Base-by-base conservation (phyloP, 2,329 filamentous ascomycete genomes). In the Aspergillus brunneoviolaceus region DNA sequence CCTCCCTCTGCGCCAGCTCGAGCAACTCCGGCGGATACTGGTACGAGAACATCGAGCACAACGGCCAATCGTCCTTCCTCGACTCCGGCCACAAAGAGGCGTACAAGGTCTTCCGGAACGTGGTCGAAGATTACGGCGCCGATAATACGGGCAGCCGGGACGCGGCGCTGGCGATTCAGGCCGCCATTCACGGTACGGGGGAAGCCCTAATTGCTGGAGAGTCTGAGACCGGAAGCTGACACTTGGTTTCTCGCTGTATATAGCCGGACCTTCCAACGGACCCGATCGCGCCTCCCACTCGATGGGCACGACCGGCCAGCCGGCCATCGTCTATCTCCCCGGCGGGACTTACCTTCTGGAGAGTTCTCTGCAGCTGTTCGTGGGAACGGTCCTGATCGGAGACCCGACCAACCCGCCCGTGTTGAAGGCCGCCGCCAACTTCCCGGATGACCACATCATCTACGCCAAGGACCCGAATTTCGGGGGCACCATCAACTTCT, bases 381-480 rank as follows among this genome's bases (percentile, higher is more conserved):
- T 74, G 10, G 73, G 72, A 21, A 78, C 76, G 0, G 70, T 78
- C 5, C 59, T 79, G 5, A 67, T 77, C 31, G 76, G 76, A 29
- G 73, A 78, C 58, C 74, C 76, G 2, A 69, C 69, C n/a, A 70
- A 78, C 50, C 72, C 70, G 11, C 85, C 86, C 0, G 80, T 80
- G 0, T 76, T 88, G n/a, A 80, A 82, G 55, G 85, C 84, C 1
- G 75, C 79, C 4, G 52, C 78, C 5, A 78, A 77, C 63, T 87
- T 87, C 66, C 67, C 72, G 2, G 81, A 81, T 12, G 75, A 86
- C 31, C 84, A 82, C 52, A 69, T 88, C 35, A 81, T 88, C 51
- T 82, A 86, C 68, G 83, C 78, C 3, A 72, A 74, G 49, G 77
- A 78, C 51, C 67, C 61, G 62, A 69, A 66, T 59, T 71, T 59